A percentile compares a stretch with the other conserved stretches of the same genome.
Conservation (phyloP, 768 basidiomycete genomes). For the Coprinellus micaceus region DNA sequence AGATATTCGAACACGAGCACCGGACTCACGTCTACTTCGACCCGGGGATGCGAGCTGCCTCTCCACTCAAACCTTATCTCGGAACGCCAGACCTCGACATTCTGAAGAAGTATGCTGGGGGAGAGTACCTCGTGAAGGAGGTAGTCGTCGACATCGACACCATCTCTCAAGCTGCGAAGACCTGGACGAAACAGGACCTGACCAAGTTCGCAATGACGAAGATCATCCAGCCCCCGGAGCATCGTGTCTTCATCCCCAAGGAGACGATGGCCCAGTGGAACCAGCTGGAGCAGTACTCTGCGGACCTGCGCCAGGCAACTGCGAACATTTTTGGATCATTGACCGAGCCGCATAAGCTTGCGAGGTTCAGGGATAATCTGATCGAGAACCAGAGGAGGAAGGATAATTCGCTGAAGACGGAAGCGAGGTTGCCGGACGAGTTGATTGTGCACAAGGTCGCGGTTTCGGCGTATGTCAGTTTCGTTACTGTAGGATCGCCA, state of each 20-base stretch:
- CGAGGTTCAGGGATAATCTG: background rate
- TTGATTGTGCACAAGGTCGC: background rate
- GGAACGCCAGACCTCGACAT: background rate
- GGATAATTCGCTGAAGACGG: background rate
- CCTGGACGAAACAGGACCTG: too few species aligned
- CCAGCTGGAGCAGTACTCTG: too few species aligned
- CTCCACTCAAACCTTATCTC: background rate
- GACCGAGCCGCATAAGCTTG: background rate
- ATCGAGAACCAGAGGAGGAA: background rate
- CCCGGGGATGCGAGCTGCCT: background rate
- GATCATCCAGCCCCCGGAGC: too few species aligned
- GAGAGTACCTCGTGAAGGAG: too few species aligned
- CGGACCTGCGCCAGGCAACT: background rate
- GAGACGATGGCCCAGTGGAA: too few species aligned
- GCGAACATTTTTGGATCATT: background rate
- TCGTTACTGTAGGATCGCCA: background rate
- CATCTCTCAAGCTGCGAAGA: too few species aligned
- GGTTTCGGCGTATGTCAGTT: background rate
- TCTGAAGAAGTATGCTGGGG: background rate
- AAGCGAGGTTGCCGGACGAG: background rate
- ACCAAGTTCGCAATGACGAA: too few species aligned
- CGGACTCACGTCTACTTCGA: background rate
- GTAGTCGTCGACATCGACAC: too few species aligned
- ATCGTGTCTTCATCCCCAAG: too few species aligned
- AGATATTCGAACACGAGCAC: background rate